A percentile compares a stretch with the other conserved stretches of the same genome.
phyloP scores from a whole-genome alignment of 1,284 basidiomycete species.

The Kwoniella shivajii region DNA sequence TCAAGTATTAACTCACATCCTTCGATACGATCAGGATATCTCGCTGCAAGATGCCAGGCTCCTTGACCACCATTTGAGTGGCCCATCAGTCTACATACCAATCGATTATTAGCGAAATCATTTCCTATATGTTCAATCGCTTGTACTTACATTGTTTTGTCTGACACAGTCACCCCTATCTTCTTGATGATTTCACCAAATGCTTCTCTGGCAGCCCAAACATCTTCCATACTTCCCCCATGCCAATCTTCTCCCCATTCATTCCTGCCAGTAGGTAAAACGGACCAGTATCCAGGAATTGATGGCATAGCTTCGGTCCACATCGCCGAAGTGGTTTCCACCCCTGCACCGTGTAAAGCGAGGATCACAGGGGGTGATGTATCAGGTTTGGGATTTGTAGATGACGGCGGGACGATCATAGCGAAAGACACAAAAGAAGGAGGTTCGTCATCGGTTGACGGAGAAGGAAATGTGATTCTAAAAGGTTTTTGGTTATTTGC shows the following conservation, averaged over 20 bases:
- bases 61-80: constrained; percentile 95
- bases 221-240: constrained; percentile 45
- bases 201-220: constrained; percentile 43
- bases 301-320: constrained; percentile 38
- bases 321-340: constrained; percentile 25
- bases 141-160: constrained; percentile 25
- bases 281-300: constrained; percentile 35
- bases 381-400: background rate
- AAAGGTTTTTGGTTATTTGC: constrained; percentile 12
- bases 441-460: background rate
- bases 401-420: constrained; percentile 31
- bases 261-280: constrained; percentile 47
- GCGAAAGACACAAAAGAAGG: constrained; percentile 37
- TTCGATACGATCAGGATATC: constrained; percentile 73
- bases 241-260: constrained; percentile 56
- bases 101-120: background rate
- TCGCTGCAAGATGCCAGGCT: constrained; percentile 72
- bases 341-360: constrained; percentile 51
- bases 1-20: constrained; percentile 53
- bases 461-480: constrained; percentile 34
- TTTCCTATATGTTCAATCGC: background rate
- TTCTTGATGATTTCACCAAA: constrained; percentile 10
- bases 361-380: constrained; percentile 36
- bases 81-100: constrained; percentile 61
- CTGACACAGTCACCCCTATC: constrained; percentile 18